These are phyloP conservation scores for Selenicereus undatus DNA, from an alignment of 148 eudicot species.

Conservation along the genomic window DNA sequence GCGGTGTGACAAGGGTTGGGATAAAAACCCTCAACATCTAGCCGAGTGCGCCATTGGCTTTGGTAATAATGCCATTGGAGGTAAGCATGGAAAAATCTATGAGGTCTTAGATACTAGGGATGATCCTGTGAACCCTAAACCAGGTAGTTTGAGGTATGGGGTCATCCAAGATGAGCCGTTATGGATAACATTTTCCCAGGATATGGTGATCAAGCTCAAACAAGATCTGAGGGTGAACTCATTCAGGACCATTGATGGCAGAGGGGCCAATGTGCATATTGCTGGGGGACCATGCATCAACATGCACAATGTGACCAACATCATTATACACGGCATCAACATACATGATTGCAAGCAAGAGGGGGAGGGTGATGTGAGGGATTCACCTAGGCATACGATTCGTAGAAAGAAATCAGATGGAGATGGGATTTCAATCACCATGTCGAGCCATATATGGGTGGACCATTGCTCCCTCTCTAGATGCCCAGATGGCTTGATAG, in stretches of 20 bases:
- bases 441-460: constrained; percentile 39
- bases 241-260: constrained; percentile 42
- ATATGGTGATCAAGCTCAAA: constrained; percentile 32
- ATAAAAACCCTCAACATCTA: constrained; percentile 28
- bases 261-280: constrained; percentile 45
- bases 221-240: constrained; percentile 37
- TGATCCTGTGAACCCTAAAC: constrained; percentile 35
- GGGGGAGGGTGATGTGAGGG: constrained; percentile 30
- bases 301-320: constrained; percentile 36
- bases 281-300: constrained; percentile 47
- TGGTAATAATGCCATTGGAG: constrained; percentile 35
- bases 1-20: constrained; percentile 34
- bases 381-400: constrained; percentile 26
- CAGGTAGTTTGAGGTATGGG: constrained; percentile 38
- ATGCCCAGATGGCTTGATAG: constrained; percentile 44
- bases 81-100: constrained; percentile 33
- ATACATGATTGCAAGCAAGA: constrained; percentile 49
- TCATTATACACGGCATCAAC: constrained; percentile 46
- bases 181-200: constrained; percentile 32
- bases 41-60: constrained; percentile 42
- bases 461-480: constrained; percentile 49
- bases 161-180: constrained; percentile 40
- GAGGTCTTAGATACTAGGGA: constrained; percentile 36
- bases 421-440: constrained; percentile 37
- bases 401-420: constrained; percentile 40